Conservation (phyloP, 2,329 filamentous ascomycete genomes). For the Diaporthe sp. region DNA sequence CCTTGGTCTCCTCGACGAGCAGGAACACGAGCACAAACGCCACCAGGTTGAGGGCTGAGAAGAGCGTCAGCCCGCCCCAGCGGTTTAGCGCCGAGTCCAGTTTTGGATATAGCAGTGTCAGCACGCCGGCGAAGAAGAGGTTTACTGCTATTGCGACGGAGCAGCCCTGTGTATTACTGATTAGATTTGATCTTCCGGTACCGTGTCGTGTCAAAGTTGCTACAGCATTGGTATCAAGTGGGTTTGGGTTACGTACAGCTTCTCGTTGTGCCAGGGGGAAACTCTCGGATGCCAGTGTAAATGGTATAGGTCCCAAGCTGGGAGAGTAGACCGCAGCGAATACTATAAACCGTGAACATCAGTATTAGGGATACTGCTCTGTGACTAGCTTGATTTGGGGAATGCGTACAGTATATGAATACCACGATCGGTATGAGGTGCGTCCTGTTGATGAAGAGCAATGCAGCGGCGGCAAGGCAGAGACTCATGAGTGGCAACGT, state of each 20-base stretch:
- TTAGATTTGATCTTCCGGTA: neutral
- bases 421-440: constrained; percentile 47
- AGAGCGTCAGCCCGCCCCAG: constrained; percentile 57
- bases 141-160: constrained; percentile 62
- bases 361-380: neutral
- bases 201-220: neutral
- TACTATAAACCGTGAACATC: constrained; percentile 41
- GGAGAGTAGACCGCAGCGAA: constrained; percentile 59
- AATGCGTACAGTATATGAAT: constrained; percentile 51
- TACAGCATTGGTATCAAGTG: neutral
- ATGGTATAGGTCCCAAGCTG: constrained; percentile 59
- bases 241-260: constrained; percentile 45
- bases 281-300: constrained; percentile 63
- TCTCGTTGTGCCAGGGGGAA: constrained; percentile 64
- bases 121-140: constrained; percentile 59
- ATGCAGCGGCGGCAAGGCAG: constrained; percentile 54
- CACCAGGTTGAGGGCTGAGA: constrained; percentile 59
- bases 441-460: constrained; percentile 48
- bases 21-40: constrained; percentile 61
- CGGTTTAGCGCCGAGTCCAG: constrained; percentile 42
- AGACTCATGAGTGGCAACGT: constrained; percentile 59
- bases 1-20: constrained; percentile 57
- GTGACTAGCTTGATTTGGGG: accelerated
- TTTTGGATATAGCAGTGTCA: constrained; percentile 57
- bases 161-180: constrained; percentile 49